Percentiles rank a stretch among this genome's conserved stretches.
phyloP scores from a whole-genome alignment of 345 rosid genomes.

The Eucalyptus pauciflora region DNA sequence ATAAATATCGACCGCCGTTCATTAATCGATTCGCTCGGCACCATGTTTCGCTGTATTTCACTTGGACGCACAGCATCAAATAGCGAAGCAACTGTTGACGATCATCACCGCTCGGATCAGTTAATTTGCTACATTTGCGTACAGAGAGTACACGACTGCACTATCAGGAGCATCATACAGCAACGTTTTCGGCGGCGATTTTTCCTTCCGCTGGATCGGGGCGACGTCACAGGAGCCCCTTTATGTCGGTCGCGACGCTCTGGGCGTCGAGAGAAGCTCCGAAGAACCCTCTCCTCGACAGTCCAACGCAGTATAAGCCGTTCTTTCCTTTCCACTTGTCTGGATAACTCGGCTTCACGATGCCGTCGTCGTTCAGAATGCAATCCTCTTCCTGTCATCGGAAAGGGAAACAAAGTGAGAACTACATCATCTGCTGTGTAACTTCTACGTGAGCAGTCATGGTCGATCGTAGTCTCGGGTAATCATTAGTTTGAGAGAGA shows the following conservation, averaged over 20 bases:
- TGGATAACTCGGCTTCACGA: conserved; percentile 19
- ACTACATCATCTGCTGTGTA: neutral
- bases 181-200: neutral
- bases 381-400: conserved; percentile 19
- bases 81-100: neutral
- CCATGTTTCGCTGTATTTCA: neutral
- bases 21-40: neutral
- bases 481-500: neutral
- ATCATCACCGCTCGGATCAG: neutral
- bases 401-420: neutral
- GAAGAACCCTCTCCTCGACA: conserved; percentile 29
- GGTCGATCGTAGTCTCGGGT: neutral
- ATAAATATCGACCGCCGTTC: neutral
- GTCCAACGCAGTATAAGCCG: conserved; percentile 33
- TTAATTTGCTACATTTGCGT: neutral
- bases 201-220: neutral
- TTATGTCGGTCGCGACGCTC: conserved; percentile 24
- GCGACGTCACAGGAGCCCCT: neutral
- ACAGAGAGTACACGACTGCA: neutral
- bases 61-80: neutral
- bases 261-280: conserved; percentile 24
- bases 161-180: neutral
- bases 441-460: rapidly evolving
- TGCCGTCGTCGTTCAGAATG: conserved; percentile 29
- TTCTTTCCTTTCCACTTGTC: conserved; percentile 42